phyloP scores from a whole-genome alignment of 352 stramenopile genomes.

The Pythium coloratum region DNA sequence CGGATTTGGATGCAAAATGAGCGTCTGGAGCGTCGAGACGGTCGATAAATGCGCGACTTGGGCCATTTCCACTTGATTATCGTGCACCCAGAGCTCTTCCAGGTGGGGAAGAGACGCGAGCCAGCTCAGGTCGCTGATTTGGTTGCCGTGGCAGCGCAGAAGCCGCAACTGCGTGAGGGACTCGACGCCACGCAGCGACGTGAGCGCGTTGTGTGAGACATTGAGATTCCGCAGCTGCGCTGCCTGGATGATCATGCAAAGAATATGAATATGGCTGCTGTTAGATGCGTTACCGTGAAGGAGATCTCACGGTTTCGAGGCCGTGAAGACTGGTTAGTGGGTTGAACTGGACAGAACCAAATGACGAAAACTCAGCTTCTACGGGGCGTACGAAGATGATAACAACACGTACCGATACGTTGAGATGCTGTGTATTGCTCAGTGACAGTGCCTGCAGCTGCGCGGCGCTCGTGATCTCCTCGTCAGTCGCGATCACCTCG shows the following conservation, averaged over 20 bases:
- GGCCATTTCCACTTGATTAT: slow-evolving; percentile 51
- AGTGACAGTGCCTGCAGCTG: slow-evolving; percentile 26
- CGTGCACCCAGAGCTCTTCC: slow-evolving; percentile 58
- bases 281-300: background rate
- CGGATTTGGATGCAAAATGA: slow-evolving; percentile 71
- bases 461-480: slow-evolving; percentile 39
- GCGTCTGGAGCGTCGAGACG: slow-evolving; percentile 41
- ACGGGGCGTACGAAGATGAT: background rate
- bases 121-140: slow-evolving; percentile 51
- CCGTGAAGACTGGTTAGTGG: slow-evolving; percentile 36
- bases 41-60: slow-evolving; percentile 52
- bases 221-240: slow-evolving; percentile 56
- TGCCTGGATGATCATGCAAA: slow-evolving; percentile 22
- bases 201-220: slow-evolving; percentile 58
- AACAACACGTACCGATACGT: slow-evolving; percentile 47
- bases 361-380: background rate
- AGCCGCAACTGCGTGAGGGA: slow-evolving; percentile 40
- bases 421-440: slow-evolving; percentile 45
- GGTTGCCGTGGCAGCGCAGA: slow-evolving; percentile 62
- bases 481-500: slow-evolving; percentile 59
- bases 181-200: slow-evolving; percentile 44
- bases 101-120: slow-evolving; percentile 34
- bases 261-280: background rate
- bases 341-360: slow-evolving; percentile 55
- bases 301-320: slow-evolving; percentile 41